Conservation (phyloP, 202 grass and related monocot genomes). For the Schoenoplectus triqueter region DNA sequence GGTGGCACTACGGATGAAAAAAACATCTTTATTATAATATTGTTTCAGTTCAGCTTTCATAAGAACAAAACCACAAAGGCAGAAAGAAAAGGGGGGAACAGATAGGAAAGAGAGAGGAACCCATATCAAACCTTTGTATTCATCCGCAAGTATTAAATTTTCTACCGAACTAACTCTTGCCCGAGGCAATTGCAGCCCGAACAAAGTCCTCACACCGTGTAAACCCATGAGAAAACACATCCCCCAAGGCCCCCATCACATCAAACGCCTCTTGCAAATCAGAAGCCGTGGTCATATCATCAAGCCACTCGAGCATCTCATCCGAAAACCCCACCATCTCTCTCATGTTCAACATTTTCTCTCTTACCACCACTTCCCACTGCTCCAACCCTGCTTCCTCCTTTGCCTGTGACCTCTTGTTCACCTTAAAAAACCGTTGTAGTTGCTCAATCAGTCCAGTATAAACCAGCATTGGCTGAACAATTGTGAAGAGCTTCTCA, state of each 20-base stretch:
- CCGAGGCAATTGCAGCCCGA: slow-evolving; percentile 55
- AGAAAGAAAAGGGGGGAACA: not conserved
- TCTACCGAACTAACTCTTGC: slow-evolving; percentile 49
- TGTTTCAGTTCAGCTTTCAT: not conserved
- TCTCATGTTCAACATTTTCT: slow-evolving; percentile 82
- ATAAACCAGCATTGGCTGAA: slow-evolving; percentile 90
- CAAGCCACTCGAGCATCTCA: slow-evolving; percentile 82
- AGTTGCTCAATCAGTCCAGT: slow-evolving; percentile 88
- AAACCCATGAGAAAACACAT: slow-evolving; percentile 65
- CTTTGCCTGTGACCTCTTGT: slow-evolving; percentile 35
- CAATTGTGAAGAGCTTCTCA: slow-evolving; percentile 63
- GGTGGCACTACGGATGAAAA: not conserved
- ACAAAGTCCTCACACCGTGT: slow-evolving; percentile 80
- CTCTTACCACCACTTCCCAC: slow-evolving; percentile 89
- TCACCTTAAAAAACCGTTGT: slow-evolving; percentile 78
- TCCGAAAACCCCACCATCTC: slow-evolving; percentile 79
- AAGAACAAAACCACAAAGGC: slow-evolving; percentile 27
- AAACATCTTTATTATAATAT: slow-evolving; percentile 30
- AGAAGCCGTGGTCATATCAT: slow-evolving; percentile 74
- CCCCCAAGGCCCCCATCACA: slow-evolving; percentile 67
- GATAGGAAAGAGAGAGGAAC: not conserved
- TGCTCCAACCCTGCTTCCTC: slow-evolving; percentile 46
- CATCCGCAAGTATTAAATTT: not conserved
- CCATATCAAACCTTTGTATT: slow-evolving; percentile 2
- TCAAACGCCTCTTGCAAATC: slow-evolving; percentile 97